Base-by-base conservation (phyloP, 2,329 filamentous ascomycete genomes). In the Parasarocladium wereldwijsianum region DNA sequence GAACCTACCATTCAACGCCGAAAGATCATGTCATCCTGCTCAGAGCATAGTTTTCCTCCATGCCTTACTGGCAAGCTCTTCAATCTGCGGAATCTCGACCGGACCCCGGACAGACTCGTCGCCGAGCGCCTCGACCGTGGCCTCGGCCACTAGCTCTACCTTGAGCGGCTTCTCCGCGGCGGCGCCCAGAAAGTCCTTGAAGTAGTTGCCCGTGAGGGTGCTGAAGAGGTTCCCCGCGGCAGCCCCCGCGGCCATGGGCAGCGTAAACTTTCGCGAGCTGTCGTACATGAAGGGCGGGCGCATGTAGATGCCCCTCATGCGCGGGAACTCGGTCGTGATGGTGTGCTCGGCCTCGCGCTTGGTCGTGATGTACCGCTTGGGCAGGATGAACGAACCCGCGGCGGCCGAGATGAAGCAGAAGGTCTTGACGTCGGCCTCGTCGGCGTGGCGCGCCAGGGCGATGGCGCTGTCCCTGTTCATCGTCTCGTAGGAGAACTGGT, bases 381-480 rank as follows among this genome's bases (percentile, higher is more conserved):
- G 90, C 36, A 98, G 62, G 19, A 93, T 66, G 1, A 87, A 86
- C 1, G 85, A 82, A 4, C 84, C 87, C 2, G 67, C 83, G 0
- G 84, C 81, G 3, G 90, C 90, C 20, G 85, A 93, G 36, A 98
- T 77, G 60, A 84, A 96, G 35, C 78, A 73, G 49, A 93, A 94
- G 0, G 75, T 71, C 12, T 64, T 57, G 10, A 77, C 76, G 20
- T 71, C 64, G 35, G 72, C 70, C 19, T 58, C 58, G 16, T 66
- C 65, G 2, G 85, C 75, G 49, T 87, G 81, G 45, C 77, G 73
- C 10, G 87, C 90, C 10, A 94, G 66, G 32, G 77, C 69, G 36
- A 96, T 72, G 27, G 87, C 87, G 58, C 63, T 72, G 57, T 96
- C 87, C 34, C 90, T 71, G 58, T 98, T 98, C 84, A 98, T 94